Evolutionary conservation across 371 early-diverging fungal species (phyloP), one percentile per base, ranked within the genome.

Genomic region (Mycotypha africana): DNA sequence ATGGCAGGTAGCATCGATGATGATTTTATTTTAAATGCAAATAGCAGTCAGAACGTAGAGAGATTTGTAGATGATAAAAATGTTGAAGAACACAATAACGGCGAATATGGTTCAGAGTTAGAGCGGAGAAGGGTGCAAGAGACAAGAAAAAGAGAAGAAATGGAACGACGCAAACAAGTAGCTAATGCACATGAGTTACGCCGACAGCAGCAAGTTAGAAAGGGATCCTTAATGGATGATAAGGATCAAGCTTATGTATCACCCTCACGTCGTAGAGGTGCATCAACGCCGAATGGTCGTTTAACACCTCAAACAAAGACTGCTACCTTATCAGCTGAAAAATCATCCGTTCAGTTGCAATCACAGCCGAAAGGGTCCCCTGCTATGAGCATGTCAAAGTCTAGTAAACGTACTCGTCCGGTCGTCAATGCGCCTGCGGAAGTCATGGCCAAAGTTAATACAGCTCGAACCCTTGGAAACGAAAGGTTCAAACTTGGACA

Each of bases 401-500:
- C n/a, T 16, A 40, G 34, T 14, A 23, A 42, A 15, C 53, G 56
- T 14, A 51, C 60, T 20, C 51, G 62, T 34, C 62, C 70, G 1
- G 32, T 56, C 1, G 39, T 69, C 2, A 38, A 33, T n/a, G 62
- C 59, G 5, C 26, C 56, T 0, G 10, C 59, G 28, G 50, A 54
- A 34, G 41, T 50, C 1, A 46, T 68, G 42, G 20, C 7, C n/a
- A 28, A 31, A 32, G 36, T 38, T 30, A 37, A 37, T 21, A 15
- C 5, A 32, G 19, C 14, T 15, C 23, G 16, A 25, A 40, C 78
- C 11, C 50, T 50, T 16, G 96, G 94, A 37, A 95, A 93, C 53
- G 84, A 80, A n/a, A 61, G 62, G 22, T 95, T 89, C 70, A 93
- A 91, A 57, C 65, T 85, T n/a, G 96, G 96, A 0, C 92, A 95